Conservation (phyloP, 2,329 filamentous ascomycete species). For the Aspergillus sp. region DNA sequence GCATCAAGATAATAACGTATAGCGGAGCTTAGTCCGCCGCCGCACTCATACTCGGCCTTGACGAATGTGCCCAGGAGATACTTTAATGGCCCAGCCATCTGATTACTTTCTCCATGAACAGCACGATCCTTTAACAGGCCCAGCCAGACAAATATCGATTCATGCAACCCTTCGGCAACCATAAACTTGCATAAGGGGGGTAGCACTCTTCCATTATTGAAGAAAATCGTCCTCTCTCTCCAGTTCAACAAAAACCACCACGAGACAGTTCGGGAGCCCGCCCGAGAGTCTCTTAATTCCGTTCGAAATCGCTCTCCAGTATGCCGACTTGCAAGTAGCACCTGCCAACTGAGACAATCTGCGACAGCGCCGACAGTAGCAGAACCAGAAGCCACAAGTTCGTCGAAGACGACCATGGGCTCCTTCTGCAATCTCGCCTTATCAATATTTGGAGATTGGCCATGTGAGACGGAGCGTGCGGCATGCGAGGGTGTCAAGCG, state of each 20-base stretch:
- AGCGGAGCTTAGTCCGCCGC: constrained; percentile 31
- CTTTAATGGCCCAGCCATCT: too few relatives aligned
- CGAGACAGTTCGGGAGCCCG: constrained; percentile 34
- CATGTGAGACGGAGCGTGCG: constrained; percentile 18
- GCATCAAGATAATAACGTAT: constrained; percentile 31
- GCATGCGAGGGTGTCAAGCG: constrained; percentile 31
- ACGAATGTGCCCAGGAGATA: constrained; percentile 33
- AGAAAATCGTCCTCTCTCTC: constrained; percentile 27
- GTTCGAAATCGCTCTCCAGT: constrained; percentile 20
- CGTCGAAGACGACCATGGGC: constrained; percentile 38
- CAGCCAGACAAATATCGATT: constrained; percentile 37
- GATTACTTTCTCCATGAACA: constrained; percentile 17
- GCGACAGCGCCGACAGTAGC: constrained; percentile 26
- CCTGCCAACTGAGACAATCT: constrained; percentile 34
- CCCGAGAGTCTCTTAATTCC: constrained; percentile 34
- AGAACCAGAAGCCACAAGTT: constrained; percentile 39
- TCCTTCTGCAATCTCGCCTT: constrained; percentile 26
- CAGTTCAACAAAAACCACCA: constrained; percentile 44
- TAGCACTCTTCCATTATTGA: constrained; percentile 28
- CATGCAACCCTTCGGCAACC: constrained; percentile 37
- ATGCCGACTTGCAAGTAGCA: constrained; percentile 27
- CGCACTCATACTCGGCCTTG: constrained; percentile 34
- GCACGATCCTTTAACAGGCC: constrained; percentile 28
- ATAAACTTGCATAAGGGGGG: constrained; percentile 39
- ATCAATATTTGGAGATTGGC: constrained; percentile 13